Evolutionary conservation across 345 rosid species (phyloP), one percentile per base, ranked within the genome.

Genomic region (Melaleuca alternifolia): DNA sequence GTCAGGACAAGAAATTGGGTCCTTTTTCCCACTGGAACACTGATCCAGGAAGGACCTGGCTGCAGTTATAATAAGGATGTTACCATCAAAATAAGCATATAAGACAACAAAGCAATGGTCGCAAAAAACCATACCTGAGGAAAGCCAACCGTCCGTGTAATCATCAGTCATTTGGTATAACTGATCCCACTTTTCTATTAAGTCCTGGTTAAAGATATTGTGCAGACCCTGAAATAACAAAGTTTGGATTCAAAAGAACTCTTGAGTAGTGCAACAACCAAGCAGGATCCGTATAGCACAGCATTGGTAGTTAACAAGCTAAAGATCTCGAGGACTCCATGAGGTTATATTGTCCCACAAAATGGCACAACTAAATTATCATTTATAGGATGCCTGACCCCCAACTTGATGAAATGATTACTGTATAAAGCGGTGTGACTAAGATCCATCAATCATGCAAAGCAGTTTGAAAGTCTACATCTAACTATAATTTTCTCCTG

Each of bases 111-210:
- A 62, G 59, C n/a, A 77, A 75, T 50, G 6, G 83, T 51, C 12
- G 30, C 30, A 5, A 33, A 83, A 71, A 52, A 85, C 50, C 53
- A 59, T 90, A 94, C 99, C 99, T 2, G 99, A 94, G 50, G 99
- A 95, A 46, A 95, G 93, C 99, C 98, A 96, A 86, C 86, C 88
- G 79, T 94, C 98, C 37, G 99, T 96, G 87, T 90, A 96, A 83
- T 86, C 95, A 89, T 96, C 99, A 33, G 98, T 96, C 87, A 89
- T 85, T n/a, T 92, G 87, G 83, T 95, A 96, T 90, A 96, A 91
- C 61, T 94, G 93, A 85, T 96, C 92, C 91, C 92, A 93, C 26
- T 71, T 51, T 82, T 87, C 92, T 88, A 89, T 90, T 61, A 85
- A 88, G 86, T 90, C 93, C 26, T 86, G 89, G 87, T 93, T 93